These are phyloP conservation scores for Dovyalis caffra DNA, from an alignment of 345 rosid species.

Conservation along the genomic window DNA sequence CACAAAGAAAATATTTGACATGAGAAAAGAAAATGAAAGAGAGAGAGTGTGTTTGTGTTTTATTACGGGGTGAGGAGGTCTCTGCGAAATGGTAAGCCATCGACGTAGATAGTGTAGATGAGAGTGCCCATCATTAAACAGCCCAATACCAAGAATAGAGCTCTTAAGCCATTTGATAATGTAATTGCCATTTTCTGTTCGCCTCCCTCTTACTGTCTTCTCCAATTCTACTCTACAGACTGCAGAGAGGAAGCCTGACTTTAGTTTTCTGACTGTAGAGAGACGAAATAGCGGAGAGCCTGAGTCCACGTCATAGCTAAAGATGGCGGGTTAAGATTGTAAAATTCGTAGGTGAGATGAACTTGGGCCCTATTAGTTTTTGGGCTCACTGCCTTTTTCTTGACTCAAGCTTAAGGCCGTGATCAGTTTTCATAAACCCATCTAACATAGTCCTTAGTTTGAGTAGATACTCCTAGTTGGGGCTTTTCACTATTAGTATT, in stretches of 20 bases:
- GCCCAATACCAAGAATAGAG: slow-evolving; percentile 43
- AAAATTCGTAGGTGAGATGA: too few relatives aligned
- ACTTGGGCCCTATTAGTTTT: too few relatives aligned
- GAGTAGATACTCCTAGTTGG: too few relatives aligned
- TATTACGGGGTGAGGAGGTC: slow-evolving; percentile 75
- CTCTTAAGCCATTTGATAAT: slow-evolving; percentile 38
- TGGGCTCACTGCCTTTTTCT: too few relatives aligned
- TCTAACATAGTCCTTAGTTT: too few relatives aligned
- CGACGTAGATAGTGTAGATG: slow-evolving; percentile 53
- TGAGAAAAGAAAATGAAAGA: background rate
- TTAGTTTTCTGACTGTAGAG: too few relatives aligned
- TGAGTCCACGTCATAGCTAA: slow-evolving; percentile 35
- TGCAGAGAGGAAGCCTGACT: slow-evolving; percentile 11
- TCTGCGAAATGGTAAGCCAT: slow-evolving; percentile 68
- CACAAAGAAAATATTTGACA: background rate
- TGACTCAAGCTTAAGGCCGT: background rate
- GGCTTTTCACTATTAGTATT: too few relatives aligned
- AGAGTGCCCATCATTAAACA: slow-evolving; percentile 52
- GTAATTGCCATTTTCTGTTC: slow-evolving; percentile 37
- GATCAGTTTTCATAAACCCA: too few relatives aligned
- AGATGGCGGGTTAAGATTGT: background rate
- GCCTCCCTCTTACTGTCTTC: background rate
- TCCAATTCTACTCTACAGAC: background rate
- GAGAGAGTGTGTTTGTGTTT: slow-evolving; percentile 12
- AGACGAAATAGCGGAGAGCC: slow-evolving; percentile 22